Evolutionary conservation across 345 rosid species (phyloP).

Genomic region (Melastoma malabathricum): DNA sequence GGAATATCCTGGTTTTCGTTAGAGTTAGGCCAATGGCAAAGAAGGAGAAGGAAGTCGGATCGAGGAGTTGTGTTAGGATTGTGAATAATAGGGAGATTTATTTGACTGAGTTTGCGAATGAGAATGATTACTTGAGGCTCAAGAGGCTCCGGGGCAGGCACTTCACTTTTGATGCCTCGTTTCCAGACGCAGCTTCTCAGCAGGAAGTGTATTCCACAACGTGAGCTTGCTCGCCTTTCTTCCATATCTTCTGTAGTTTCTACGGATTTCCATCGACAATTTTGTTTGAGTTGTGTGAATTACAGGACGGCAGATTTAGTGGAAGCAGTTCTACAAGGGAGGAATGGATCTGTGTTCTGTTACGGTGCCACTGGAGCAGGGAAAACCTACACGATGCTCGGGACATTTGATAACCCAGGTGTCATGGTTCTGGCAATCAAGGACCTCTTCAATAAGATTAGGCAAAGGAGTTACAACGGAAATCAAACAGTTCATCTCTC

Average conservation of each 20-base stretch:
- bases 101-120: slow-evolving; percentile 67
- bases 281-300: background rate
- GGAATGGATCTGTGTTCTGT: slow-evolving; percentile 96
- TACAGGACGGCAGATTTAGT: slow-evolving; percentile 82
- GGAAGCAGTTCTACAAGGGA: slow-evolving; percentile 80
- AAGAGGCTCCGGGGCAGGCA: slow-evolving; percentile 84
- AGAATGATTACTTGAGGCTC: slow-evolving; percentile 73
- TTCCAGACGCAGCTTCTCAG: slow-evolving; percentile 66
- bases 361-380: slow-evolving; percentile 98
- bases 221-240: slow-evolving; percentile 37
- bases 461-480: slow-evolving; percentile 81
- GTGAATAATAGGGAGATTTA: slow-evolving; percentile 73
- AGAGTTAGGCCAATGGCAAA: slow-evolving; percentile 89
- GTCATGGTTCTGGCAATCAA: slow-evolving; percentile 96
- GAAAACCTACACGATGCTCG: slow-evolving; percentile 89
- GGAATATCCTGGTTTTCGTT: slow-evolving; percentile 71
- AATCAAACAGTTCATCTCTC: slow-evolving; percentile 83
- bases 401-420: slow-evolving; percentile 86
- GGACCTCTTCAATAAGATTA: slow-evolving; percentile 72
- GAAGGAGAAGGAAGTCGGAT: slow-evolving; percentile 79
- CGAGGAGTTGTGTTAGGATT: slow-evolving; percentile 66
- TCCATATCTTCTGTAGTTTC: background rate
- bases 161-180: slow-evolving; percentile 78
- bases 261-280: background rate
- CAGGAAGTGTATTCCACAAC: slow-evolving; percentile 74